A percentile compares a stretch with the other conserved stretches of the same genome.
phyloP scores from a whole-genome alignment of 2,329 filamentous ascomycete species.

The Trichophyton rubrum region DNA sequence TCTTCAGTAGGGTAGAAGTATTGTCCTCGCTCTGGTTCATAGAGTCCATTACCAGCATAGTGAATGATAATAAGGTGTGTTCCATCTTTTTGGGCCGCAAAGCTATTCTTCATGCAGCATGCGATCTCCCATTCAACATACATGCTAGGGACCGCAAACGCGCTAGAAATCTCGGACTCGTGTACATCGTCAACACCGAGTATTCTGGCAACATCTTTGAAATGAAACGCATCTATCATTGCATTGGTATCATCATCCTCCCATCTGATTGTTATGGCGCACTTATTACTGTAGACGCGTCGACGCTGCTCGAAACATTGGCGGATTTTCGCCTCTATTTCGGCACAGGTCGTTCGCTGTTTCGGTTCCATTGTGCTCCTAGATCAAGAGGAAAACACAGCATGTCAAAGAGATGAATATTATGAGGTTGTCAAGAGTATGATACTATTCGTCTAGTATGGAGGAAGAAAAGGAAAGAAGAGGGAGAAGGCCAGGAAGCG shows the following conservation, averaged over 20 bases:
- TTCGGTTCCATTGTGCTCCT: background rate
- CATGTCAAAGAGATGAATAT: background rate
- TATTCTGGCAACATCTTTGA: background rate
- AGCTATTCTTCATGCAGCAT: background rate
- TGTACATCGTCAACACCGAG: background rate
- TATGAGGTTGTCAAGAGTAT: background rate
- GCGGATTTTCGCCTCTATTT: background rate
- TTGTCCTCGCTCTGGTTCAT: background rate
- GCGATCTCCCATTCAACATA: background rate
- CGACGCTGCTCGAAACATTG: background rate
- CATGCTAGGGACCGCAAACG: background rate
- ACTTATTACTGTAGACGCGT: background rate
- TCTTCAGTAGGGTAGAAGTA: background rate
- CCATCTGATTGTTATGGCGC: background rate
- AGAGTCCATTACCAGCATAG: background rate
- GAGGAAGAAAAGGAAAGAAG: background rate
- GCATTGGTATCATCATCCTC: background rate
- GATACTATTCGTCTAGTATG: background rate
- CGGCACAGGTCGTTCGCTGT: background rate
- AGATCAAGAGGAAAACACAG: background rate
- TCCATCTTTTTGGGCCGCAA: background rate
- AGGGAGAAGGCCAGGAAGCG: background rate
- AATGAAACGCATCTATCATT: background rate
- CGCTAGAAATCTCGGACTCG: background rate
- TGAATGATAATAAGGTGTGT: background rate